phyloP scores from a whole-genome alignment of 1,284 basidiomycete genomes.

The Melampsora larici-populina region DNA sequence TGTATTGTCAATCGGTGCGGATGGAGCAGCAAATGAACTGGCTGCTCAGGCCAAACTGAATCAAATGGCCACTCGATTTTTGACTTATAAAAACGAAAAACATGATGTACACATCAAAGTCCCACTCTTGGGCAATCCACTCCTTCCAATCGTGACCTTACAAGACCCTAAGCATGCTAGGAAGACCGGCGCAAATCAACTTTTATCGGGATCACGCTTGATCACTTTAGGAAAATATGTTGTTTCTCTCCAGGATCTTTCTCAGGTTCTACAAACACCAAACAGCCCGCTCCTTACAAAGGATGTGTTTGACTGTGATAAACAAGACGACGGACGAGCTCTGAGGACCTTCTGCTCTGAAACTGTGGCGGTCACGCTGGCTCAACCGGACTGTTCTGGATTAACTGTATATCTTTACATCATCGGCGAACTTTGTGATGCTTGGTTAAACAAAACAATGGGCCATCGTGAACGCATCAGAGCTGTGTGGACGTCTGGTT shows the following conservation, averaged over 20 bases:
- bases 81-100: too few species aligned
- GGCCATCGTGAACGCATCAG: slow-evolving; percentile 8
- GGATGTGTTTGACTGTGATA: too few species aligned
- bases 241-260: slow-evolving; percentile 19
- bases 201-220: neutral
- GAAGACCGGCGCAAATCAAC: too few species aligned
- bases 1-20: neutral
- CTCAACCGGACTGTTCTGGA: slow-evolving; percentile 11
- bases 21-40: neutral
- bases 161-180: too few species aligned
- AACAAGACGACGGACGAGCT: slow-evolving; percentile 5
- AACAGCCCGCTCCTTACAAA: slow-evolving; percentile 6
- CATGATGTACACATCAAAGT: neutral
- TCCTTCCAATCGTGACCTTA: slow-evolving; percentile 2
- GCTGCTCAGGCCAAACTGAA: too few species aligned
- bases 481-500: slow-evolving; percentile 2
- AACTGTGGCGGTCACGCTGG: neutral
- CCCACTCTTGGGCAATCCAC: slow-evolving; percentile 8
- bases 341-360: slow-evolving; percentile 3
- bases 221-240: slow-evolving; percentile 7
- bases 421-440: too few species aligned
- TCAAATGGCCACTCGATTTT: too few species aligned
- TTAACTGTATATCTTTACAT: slow-evolving; percentile 12
- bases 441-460: slow-evolving; percentile 10
- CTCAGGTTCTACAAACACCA: slow-evolving; percentile 11